Evolutionary conservation across 257 asterid species (phyloP).

Genomic region (Penstemon eatonii): DNA sequence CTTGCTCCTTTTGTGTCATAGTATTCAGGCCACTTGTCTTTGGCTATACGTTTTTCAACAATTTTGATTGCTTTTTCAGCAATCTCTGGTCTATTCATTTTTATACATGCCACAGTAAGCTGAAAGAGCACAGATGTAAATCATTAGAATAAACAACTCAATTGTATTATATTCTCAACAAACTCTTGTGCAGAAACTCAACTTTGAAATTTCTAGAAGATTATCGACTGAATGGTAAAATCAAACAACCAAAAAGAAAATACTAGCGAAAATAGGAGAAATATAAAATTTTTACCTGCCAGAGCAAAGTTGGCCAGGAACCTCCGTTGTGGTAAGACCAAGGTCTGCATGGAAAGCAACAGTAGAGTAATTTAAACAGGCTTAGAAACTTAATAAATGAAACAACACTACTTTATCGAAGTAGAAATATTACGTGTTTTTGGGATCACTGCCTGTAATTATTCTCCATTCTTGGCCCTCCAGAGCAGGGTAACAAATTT

Average conservation of each 20-base stretch:
- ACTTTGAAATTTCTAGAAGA: neutral
- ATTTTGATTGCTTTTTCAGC: conserved; percentile 69
- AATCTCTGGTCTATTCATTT: conserved; percentile 70
- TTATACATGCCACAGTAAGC: conserved; percentile 80
- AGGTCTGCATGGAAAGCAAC: conserved; percentile 54
- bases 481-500: conserved; percentile 77
- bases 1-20: conserved; percentile 76
- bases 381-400: conserved; percentile 3
- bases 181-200: neutral
- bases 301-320: conserved; percentile 83
- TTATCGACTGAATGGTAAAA: neutral
- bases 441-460: conserved; percentile 79
- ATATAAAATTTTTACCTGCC: conserved; percentile 57
- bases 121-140: conserved; percentile 29
- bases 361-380: conserved; percentile 1
- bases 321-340: conserved; percentile 94
- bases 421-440: conserved; percentile 60
- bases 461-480: conserved; percentile 83
- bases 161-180: neutral
- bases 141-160: neutral
- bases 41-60: conserved; percentile 56
- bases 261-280: conserved; percentile 11
- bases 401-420: neutral
- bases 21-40: conserved; percentile 82
- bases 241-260: neutral